Conservation (phyloP, 441 rosid genomes). For the Sinapis alba region DNA sequence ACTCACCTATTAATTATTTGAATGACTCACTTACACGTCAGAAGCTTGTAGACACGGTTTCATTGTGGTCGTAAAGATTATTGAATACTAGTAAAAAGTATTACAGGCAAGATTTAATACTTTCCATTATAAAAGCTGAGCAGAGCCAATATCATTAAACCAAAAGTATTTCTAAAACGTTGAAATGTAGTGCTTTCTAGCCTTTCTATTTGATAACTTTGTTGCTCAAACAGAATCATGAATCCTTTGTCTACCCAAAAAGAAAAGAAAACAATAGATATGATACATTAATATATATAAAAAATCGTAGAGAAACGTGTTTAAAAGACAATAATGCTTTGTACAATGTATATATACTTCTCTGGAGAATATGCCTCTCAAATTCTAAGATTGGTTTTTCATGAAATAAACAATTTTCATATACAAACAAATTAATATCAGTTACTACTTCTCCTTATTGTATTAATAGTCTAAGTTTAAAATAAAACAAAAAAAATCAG, state of each 20-base stretch:
- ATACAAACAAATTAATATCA: neutral
- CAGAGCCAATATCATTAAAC: constrained; percentile 25
- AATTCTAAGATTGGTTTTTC: neutral
- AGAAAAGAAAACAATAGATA: neutral
- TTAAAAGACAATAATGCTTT: neutral
- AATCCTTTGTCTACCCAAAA: constrained; percentile 7
- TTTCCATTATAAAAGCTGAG: constrained; percentile 32
- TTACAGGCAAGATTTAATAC: constrained; percentile 21
- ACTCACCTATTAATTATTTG: constrained; percentile 19
- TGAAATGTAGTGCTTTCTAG: constrained; percentile 19
- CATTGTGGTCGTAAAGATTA: constrained; percentile 22
- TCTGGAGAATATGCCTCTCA: neutral
- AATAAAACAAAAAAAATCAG: neutral
- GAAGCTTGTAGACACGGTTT: constrained; percentile 35
- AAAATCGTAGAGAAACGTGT: constrained; percentile 4
- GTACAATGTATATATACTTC: constrained; percentile 9
- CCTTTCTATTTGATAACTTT: constrained; percentile 16
- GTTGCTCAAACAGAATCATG: constrained; percentile 3
- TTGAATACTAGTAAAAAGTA: constrained; percentile 26
- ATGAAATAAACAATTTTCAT: neutral
- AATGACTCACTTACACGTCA: constrained; percentile 43
- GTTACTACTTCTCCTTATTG: neutral
- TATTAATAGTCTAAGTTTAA: neutral
- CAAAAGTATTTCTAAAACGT: neutral
- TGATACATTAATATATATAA: neutral